These are phyloP conservation scores for Lactarius indigo DNA, from an alignment of 768 basidiomycete species.

Conservation along the genomic window DNA sequence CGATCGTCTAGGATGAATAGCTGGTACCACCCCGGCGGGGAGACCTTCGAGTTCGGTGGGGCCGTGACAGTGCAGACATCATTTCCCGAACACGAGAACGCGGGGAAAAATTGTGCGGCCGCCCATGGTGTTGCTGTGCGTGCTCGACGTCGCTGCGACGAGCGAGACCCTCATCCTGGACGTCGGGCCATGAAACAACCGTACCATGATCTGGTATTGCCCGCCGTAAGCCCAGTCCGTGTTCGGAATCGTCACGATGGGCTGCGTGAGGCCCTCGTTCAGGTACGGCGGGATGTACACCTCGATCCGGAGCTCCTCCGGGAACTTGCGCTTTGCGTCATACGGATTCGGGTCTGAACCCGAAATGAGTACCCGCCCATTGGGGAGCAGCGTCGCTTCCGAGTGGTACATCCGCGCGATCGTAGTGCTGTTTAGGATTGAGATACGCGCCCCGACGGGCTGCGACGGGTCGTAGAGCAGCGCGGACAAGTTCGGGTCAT, in stretches of 20 bases:
- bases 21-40: constrained; percentile 40
- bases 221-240: constrained; percentile 63
- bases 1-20: neutral
- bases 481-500: constrained; percentile 33
- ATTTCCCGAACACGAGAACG: constrained; percentile 58
- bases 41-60: constrained; percentile 63
- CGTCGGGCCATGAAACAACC: constrained; percentile 42
- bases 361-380: constrained; percentile 69
- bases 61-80: constrained; percentile 73
- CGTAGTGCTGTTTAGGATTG: constrained; percentile 62
- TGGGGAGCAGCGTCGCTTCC: constrained; percentile 44
- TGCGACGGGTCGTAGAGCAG: constrained; percentile 65
- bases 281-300: constrained; percentile 65
- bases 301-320: constrained; percentile 63
- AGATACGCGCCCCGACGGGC: constrained; percentile 56
- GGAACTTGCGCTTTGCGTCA: constrained; percentile 39
- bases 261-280: constrained; percentile 52
- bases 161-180: constrained; percentile 59
- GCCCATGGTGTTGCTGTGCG: constrained; percentile 75
- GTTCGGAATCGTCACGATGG: constrained; percentile 19
- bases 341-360: constrained; percentile 56
- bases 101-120: constrained; percentile 68
- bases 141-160: constrained; percentile 69
- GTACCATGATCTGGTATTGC: constrained; percentile 32
- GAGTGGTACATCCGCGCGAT: constrained; percentile 69